These are phyloP conservation scores for Candida qinlingensis DNA, from an alignment of 805 yeast species.

Conservation along the genomic window DNA sequence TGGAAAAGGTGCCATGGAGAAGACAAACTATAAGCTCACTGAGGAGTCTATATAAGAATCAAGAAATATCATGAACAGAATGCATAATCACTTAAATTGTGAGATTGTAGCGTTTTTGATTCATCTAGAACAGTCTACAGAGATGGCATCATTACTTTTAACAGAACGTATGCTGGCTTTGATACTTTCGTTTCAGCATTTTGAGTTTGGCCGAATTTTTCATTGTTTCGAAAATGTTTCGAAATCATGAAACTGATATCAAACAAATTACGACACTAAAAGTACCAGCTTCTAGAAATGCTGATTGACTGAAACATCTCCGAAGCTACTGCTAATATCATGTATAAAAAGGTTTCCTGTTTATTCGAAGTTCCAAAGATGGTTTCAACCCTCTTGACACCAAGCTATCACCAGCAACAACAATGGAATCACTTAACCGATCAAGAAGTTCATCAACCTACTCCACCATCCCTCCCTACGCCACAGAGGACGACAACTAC, in stretches of 20 bases:
- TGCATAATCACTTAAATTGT: too few relatives aligned
- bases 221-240: constrained; percentile 3
- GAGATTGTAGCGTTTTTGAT: background rate
- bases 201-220: background rate
- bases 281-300: too few relatives aligned
- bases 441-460: constrained; percentile 1
- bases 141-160: too few relatives aligned
- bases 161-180: too few relatives aligned
- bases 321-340: too few relatives aligned
- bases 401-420: background rate
- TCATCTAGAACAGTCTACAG: too few relatives aligned
- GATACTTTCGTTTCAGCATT: too few relatives aligned
- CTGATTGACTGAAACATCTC: too few relatives aligned
- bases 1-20: constrained; percentile 83
- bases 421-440: background rate
- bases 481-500: background rate
- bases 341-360: too few relatives aligned
- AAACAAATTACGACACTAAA: background rate
- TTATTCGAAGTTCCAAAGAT: too few relatives aligned
- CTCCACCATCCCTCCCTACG: constrained; percentile 7
- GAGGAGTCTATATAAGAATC: background rate
- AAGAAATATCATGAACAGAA: too few relatives aligned
- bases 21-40: constrained; percentile 5
- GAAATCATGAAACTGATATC: constrained; percentile 5
- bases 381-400: too few relatives aligned